phyloP scores from a whole-genome alignment of 129 eudicot genomes.

The Helichrysum umbraculigerum region DNA sequence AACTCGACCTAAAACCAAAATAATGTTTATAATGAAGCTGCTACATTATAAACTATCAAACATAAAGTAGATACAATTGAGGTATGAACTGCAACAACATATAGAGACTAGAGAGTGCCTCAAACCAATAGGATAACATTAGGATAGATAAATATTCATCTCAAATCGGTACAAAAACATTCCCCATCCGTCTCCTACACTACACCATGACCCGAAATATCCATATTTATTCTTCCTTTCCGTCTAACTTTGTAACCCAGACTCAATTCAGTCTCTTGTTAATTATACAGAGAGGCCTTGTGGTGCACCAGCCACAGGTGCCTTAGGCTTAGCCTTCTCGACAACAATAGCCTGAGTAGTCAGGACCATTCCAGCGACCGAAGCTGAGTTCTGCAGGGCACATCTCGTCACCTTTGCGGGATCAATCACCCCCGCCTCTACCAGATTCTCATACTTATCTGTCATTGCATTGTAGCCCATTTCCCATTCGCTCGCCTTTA shows the following conservation, averaged over 20 bases:
- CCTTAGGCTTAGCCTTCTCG: conserved; percentile 77
- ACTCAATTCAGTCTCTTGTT: neutral
- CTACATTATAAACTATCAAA: too few relatives aligned
- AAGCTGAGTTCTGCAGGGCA: conserved; percentile 87
- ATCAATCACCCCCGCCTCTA: conserved; percentile 85
- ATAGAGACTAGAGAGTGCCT: neutral
- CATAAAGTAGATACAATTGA: neutral
- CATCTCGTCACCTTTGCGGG: conserved; percentile 96
- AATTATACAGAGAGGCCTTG: conserved; percentile 56
- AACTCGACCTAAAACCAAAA: too few relatives aligned
- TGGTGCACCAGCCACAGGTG: conserved; percentile 47
- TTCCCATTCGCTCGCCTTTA: conserved; percentile 80
- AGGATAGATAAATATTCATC: neutral
- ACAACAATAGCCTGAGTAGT: conserved; percentile 97
- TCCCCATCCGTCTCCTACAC: conserved; percentile 15
- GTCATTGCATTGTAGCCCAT: conserved; percentile 94
- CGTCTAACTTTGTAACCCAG: neutral
- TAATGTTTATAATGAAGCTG: too few relatives aligned
- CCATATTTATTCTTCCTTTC: conserved; percentile 8
- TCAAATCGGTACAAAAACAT: conserved; percentile 25
- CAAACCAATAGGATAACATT: neutral
- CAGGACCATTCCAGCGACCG: conserved; percentile 97
- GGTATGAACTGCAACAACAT: conserved; percentile 4
- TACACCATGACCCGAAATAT: neutral
- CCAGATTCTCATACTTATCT: conserved; percentile 74